Evolutionary conservation across 169 alveolate genomes (phyloP).

Genomic region (Perkinsus olseni): DNA sequence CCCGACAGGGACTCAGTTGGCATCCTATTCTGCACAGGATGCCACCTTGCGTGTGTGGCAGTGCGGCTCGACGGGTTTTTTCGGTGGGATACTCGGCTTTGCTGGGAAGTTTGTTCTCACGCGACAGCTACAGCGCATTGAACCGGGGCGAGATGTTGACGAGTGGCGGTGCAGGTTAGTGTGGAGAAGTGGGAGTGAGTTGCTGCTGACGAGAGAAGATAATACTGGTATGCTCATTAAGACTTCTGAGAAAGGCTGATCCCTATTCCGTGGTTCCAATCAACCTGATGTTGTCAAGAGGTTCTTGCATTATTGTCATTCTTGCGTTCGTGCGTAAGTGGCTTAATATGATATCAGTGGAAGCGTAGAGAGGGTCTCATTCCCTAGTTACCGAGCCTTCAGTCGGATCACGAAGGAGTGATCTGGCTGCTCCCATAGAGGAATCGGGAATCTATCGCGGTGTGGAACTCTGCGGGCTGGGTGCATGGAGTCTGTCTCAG

Average conservation of each 20-base stretch:
- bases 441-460: too few relatives aligned
- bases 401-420: too few relatives aligned
- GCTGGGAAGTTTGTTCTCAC: slow-evolving; percentile 11
- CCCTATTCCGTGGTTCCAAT: too few relatives aligned
- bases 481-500: too few relatives aligned
- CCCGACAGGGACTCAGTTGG: slow-evolving; percentile 25
- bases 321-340: too few relatives aligned
- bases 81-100: slow-evolving; percentile 27
- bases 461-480: too few relatives aligned
- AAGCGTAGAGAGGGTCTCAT: too few relatives aligned
- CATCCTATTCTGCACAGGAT: slow-evolving; percentile 28
- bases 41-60: slow-evolving; percentile 27
- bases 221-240: background rate
- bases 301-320: too few relatives aligned
- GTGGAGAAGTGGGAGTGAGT: background rate
- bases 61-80: slow-evolving; percentile 29
- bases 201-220: background rate
- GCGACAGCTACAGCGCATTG: background rate
- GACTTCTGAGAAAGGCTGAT: background rate
- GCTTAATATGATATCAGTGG: too few relatives aligned
- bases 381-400: too few relatives aligned
- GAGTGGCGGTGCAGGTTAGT: background rate
- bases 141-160: background rate
- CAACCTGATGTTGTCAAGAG: too few relatives aligned
- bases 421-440: too few relatives aligned